Base-by-base conservation (phyloP, 164 flowering plant genomes). In the Nelumbo lutea region DNA sequence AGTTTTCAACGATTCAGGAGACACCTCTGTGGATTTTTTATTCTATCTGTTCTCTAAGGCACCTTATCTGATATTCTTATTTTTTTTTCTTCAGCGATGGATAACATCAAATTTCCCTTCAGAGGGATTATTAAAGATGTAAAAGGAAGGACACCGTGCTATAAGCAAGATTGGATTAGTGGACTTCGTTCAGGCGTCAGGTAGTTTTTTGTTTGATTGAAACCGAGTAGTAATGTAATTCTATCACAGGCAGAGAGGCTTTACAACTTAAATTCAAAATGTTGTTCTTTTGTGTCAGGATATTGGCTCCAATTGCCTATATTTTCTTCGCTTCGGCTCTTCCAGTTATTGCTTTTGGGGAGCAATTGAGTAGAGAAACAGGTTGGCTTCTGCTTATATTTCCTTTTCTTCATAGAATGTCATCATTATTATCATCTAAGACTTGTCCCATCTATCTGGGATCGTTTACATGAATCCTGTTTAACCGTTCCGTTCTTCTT, bases 271-370 rank as follows among this genome's bases (percentile, higher is more conserved):
- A 10, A 52, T 42, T 27, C 55, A 53, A 13, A 38, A 10, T 40
- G 38, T 42, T 59, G n/a, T 55, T 68, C 45, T 42, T 50, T 43
- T 15, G n/a, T 41, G 8, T 41, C 73, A 86, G 87, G 78, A 82
- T 86, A 53, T 76, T 86, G 78, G 89, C 89, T 64, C 89, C 87
- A n/a, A 84, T 83, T 1, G 60, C 77, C 1, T 86, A 81, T 56
- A 81, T 85, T 57, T 85, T 85, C 77, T 85, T 85, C 73, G 85
- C 87, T 40, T 86, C 89, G 64, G 83, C 89, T 11, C 81, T 86
- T 68, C 89, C 89, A 3, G 89, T 83, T 59, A 83, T 86, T 70
- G 87, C 89, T 2, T 86, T 86, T 70, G 89, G 89, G n/a, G 87
- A 82, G 64, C 89, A 86, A 64, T 67, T 86, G 59, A 78, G 73